These are phyloP conservation scores for Beauveria sp. DNA, from an alignment of 2,329 filamentous ascomycete species.

Conservation along the genomic window DNA sequence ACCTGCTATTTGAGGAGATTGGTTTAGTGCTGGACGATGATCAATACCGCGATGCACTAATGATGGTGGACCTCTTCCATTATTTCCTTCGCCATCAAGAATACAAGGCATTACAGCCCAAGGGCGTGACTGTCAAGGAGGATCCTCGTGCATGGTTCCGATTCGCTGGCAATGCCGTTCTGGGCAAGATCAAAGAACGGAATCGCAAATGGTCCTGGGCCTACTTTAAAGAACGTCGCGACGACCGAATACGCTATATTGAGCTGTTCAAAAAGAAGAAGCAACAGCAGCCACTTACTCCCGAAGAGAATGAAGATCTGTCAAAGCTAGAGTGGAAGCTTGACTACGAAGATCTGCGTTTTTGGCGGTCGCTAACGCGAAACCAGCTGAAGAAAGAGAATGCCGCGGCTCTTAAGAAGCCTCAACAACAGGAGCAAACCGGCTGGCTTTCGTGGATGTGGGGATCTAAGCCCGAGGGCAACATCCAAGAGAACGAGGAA, in stretches of 20 bases:
- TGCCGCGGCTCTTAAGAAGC: constrained; percentile 70
- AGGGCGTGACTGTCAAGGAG: constrained; percentile 71
- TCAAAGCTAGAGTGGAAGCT: constrained; percentile 78
- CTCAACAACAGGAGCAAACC: constrained; percentile 56
- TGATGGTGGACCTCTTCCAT: constrained; percentile 98
- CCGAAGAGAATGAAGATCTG: constrained; percentile 65
- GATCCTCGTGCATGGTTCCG: constrained; percentile 87
- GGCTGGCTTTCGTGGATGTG: constrained; percentile 91
- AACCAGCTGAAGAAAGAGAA: constrained; percentile 96
- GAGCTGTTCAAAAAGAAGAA: constrained; percentile 93
- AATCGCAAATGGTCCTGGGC: constrained; percentile 95
- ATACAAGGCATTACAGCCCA: constrained; percentile 87
- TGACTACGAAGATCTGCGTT: constrained; percentile 88
- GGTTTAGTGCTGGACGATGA: constrained; percentile 96
- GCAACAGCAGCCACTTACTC: constrained; percentile 60
- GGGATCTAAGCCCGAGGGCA: constrained; percentile 63
- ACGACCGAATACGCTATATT: constrained; percentile 84
- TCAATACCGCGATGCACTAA: constrained; percentile 92
- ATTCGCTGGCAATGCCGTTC: constrained; percentile 83
- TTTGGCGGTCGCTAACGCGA: constrained; percentile 90
- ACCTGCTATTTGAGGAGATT: constrained; percentile 91
- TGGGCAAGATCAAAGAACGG: constrained; percentile 89
- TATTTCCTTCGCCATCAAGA: constrained; percentile 98
- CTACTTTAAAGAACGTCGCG: constrained; percentile 86
- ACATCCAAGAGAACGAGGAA: constrained; percentile 54